Percentiles rank a stretch among this genome's conserved stretches.
Conservation (phyloP, 2,329 filamentous ascomycete genomes). For the Apiospora koreana region DNA sequence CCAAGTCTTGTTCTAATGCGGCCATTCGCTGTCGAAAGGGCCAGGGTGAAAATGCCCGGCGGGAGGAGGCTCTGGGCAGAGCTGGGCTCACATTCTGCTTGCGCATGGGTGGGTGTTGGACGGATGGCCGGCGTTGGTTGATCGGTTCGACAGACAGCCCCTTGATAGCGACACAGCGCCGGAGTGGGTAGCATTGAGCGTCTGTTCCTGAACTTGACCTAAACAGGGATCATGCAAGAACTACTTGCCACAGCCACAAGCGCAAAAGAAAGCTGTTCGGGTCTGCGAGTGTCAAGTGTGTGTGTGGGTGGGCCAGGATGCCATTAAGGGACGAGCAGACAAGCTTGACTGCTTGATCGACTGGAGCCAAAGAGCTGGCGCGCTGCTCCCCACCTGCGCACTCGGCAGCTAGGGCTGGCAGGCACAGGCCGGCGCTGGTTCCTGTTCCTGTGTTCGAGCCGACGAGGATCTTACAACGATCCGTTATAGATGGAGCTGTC, state of each 20-base stretch:
- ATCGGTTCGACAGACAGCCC: neutral
- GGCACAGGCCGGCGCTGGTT: too few species aligned
- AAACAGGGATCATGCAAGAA: slow-evolving; percentile 10
- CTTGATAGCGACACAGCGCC: neutral
- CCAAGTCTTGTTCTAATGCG: neutral
- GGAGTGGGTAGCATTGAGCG: slow-evolving; percentile 9
- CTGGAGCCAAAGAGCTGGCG: neutral
- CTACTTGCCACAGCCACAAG: slow-evolving; percentile 8
- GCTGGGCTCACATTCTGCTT: neutral
- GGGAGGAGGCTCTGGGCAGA: neutral
- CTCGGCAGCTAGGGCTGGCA: slow-evolving; percentile 2
- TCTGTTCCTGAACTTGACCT: slow-evolving; percentile 12
- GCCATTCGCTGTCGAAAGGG: slow-evolving; percentile 2
- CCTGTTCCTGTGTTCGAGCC: neutral
- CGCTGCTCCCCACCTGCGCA: neutral
- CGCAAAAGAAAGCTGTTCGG: neutral
- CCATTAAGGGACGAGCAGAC: neutral
- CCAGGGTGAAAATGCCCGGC: slow-evolving; percentile 4
- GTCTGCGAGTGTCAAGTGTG: neutral
- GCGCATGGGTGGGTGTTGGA: neutral
- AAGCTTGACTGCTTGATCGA: neutral
- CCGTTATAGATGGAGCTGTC: slow-evolving; percentile 3
- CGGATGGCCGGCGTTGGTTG: neutral
- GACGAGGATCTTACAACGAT: slow-evolving; percentile 8
- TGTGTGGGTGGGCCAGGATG: neutral